These are phyloP conservation scores for Bidens hawaiensis DNA, from an alignment of 140 eudicot species.

Conservation along the genomic window DNA sequence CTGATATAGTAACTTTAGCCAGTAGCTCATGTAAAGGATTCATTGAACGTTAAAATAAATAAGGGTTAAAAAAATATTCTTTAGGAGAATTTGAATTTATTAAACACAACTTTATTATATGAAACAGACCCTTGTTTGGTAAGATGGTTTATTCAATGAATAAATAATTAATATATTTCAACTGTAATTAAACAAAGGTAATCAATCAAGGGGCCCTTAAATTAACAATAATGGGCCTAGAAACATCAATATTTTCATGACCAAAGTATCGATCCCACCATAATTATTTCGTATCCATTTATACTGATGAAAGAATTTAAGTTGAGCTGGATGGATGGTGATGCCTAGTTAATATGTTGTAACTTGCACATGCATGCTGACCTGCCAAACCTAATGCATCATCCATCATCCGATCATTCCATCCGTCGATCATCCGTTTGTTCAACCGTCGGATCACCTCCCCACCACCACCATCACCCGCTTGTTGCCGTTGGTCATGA, in stretches of 20 bases:
- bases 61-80: too few species aligned
- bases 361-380: slow-evolving; percentile 34
- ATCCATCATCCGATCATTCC: slow-evolving; percentile 48
- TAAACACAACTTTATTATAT: too few species aligned
- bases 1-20: too few species aligned
- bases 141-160: neutral
- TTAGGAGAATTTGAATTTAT: too few species aligned
- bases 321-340: slow-evolving; percentile 19
- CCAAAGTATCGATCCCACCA: neutral
- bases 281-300: neutral
- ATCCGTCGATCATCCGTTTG: slow-evolving; percentile 41
- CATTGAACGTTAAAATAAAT: too few species aligned
- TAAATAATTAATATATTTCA: neutral
- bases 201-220: slow-evolving; percentile 17
- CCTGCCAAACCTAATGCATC: slow-evolving; percentile 39
- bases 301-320: neutral
- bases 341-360: slow-evolving; percentile 16
- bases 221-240: neutral
- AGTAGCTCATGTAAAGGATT: too few species aligned
- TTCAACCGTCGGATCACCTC: slow-evolving; percentile 63
- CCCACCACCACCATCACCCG: slow-evolving; percentile 2
- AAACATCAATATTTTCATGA: neutral
- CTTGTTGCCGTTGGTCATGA: slow-evolving; percentile 24
- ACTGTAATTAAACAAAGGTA: slow-evolving; percentile 6
- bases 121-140: too few species aligned